Evolutionary conservation across 2,329 filamentous ascomycete genomes (phyloP).

Genomic region (Myriosclerotinia duriaeana): DNA sequence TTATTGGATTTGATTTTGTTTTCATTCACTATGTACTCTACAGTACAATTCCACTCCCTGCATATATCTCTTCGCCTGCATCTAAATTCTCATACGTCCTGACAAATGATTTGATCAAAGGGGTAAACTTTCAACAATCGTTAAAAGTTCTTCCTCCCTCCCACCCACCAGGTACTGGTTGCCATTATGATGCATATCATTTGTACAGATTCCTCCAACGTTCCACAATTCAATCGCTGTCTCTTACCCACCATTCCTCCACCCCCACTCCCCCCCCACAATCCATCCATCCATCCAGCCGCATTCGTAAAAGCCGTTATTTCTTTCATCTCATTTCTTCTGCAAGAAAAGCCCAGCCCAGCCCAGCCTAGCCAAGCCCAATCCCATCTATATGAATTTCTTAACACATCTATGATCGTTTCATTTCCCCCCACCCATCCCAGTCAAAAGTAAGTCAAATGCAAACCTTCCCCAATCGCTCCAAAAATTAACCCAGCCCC

Average conservation of each 20-base stretch:
- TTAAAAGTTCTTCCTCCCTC: neutral
- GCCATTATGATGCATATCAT: neutral
- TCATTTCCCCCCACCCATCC: conserved; percentile 8
- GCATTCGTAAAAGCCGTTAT: conserved; percentile 20
- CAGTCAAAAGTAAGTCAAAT: conserved; percentile 13
- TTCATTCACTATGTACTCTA: conserved; percentile 11
- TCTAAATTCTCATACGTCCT: neutral
- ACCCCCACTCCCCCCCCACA: neutral
- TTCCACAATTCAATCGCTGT: neutral
- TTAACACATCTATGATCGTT: conserved; percentile 17
- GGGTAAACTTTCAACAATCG: neutral
- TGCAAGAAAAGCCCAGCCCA: conserved; percentile 14
- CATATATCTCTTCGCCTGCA: neutral
- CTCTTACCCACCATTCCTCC: neutral
- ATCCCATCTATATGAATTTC: conserved; percentile 23
- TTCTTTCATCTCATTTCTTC: conserved; percentile 15
- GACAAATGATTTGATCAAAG: neutral
- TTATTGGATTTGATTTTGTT: neutral
- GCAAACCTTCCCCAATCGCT: neutral
- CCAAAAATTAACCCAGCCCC: neutral
- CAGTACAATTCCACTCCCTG: neutral
- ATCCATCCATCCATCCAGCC: neutral
- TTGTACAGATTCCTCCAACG: conserved; percentile 12
- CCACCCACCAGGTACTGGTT: neutral
- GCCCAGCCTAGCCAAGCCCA: neutral